Base-by-base conservation (phyloP, 257 asterid genomes). In the Euphrasia confusa region DNA sequence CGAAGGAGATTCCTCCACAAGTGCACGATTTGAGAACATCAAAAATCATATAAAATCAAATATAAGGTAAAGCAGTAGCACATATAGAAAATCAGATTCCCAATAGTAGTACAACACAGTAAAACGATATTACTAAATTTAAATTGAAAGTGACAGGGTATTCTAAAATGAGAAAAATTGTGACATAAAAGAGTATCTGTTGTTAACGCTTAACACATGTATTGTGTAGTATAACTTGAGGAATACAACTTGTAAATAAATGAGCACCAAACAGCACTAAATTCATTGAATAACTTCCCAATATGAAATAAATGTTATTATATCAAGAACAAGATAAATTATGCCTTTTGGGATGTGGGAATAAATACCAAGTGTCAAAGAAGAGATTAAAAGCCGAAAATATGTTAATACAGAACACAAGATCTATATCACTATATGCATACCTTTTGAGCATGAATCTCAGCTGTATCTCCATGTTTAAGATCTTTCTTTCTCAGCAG, bases 391-490 rank as follows among this genome's bases (percentile, higher is more conserved):
- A 37, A 30, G 33, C 33, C 33, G 33, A 30, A 4, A 48, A 6
- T 68, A 11, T n/a, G 50, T 26, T 56, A 58, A 28, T 58, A 60
- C 11, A 68, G 24, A 49, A 37, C 44, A 55, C 14, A n/a, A 58
- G 59, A 39, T 50, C 47, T 72, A 42, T 42, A 42, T 42, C 10
- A 42, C 54, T 72, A 27, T 40, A 64, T 33, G 8, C 32, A 54
- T 77, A 91, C 98, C 96, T 91, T 91, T 54, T 86, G 98, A 48
- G 82, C 80, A 81, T 86, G 98, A 73, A 81, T 69, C 77, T 91
- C 95, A 63, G 87, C 73, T 45, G 93, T 82, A 66, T 88, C 95
- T 62, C 95, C 96, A 78, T 65, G 72, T 72, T 77, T 91, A 57
- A 88, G 77, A 78, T 78, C 68, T 74, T 74, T 86, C 83, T 88